Base-by-base conservation (phyloP, 2,329 filamentous ascomycete genomes). In the Phialophora macrospora region DNA sequence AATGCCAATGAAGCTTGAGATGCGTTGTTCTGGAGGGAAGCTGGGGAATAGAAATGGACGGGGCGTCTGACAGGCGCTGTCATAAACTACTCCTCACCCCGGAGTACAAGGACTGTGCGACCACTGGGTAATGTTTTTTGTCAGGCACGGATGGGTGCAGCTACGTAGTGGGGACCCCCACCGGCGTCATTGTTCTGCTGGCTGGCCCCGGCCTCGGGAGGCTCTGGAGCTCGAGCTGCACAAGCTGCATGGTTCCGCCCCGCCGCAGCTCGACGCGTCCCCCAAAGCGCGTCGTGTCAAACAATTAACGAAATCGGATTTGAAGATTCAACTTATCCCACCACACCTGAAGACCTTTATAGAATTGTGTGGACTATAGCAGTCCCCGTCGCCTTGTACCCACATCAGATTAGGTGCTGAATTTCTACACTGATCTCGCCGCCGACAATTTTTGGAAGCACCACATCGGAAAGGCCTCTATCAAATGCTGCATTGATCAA, bases 271-370 rank as follows among this genome's bases (percentile, higher is more conserved):
- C 52, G 52, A 55, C 52, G 52, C 52, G 52, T 55, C 52, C 14
- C 5, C 17, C 17, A 55, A 55, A 55, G 52, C 52, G 52, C 52
- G 52, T 55, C 52, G 52, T 55, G 24, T 48, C 64, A 58, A 38
- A 55, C 49, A 48, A 46, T 48, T 38, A n/a, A 20, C 24, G 55
- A 57, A 44, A 41, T 22, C 30, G 24, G 4, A 3, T 14, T n/a
- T n/a, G 32, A n/a, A 7, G 38, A n/a, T 44, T n/a, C 5, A n/a
- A 44, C 38, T 26, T 11, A 26, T 22, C 8, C 22, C 48, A 12
- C 4, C 48, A 51, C 48, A 9, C 20, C 22, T 11, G 20, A 24
- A 26, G n/a, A 26, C 22, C 6, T 20, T 26, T 24, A 51, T 4
- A 24, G 14, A n/a, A n/a, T 44, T 4, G 12, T 44, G 4, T 44